Base-by-base conservation (phyloP, 2,329 filamentous ascomycete species). In the Colletotrichum ledebouriae region DNA sequence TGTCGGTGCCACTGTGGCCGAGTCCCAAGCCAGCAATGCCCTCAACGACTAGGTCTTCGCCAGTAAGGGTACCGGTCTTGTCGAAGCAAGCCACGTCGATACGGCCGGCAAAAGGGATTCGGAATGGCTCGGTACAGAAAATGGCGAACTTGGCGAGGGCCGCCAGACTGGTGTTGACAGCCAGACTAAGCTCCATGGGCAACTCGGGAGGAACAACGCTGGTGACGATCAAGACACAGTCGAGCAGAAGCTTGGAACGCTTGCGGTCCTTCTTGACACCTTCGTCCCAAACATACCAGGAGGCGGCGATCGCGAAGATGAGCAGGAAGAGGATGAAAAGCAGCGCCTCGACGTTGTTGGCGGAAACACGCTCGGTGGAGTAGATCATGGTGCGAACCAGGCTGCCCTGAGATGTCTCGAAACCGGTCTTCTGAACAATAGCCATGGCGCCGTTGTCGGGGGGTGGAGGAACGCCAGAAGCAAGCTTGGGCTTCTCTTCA, bases 341-440 rank as follows among this genome's bases (percentile, higher is more conserved):
- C n/a, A 99, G 83, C 2, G 96, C 96, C 81, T 99, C 96, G 50
- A 91, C 90, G 76, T 99, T 98, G 83, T 98, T 98, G 74, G 96
- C 96, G n/a, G 95, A 98, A 25, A 99, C 95, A 72, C 95, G 94
- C 80, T 99, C 96, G 2, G 96, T 99, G 1, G 97, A 98, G 84
- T 97, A 99, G 76, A 99, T 99, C 96, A 99, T 99, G 73, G 96
- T 99, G 71, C 96, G 92, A 69, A 99, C 96, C 69, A 99, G 88
- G 80, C 94, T 98, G 71, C 96, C 96, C 81, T 99, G 97, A 64
- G 95, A 98, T 11, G 96, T 99, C 82, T 99, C 97, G 76, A 99
- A 99, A 12, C 96, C 96, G 61, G 96, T 99, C 87, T 98, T 98
- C 76, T 94, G 91, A 52, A 99, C 94, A 71, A 99, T 88, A 70